Base-by-base conservation (phyloP, 75 land plant species). In the Pinus tabuliformis region DNA sequence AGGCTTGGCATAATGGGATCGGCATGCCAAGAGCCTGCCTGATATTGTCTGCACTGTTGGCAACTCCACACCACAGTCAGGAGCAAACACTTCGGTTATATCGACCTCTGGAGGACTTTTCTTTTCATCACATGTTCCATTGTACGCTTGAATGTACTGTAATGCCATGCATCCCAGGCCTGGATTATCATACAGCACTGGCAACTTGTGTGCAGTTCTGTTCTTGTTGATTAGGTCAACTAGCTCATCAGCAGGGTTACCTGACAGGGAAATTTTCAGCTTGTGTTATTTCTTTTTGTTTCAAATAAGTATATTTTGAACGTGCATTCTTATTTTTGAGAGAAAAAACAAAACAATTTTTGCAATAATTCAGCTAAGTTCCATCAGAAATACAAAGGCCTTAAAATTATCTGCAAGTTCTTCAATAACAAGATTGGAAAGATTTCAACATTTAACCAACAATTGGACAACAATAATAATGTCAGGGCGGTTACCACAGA, bases 91-190 rank as follows among this genome's bases (percentile, higher is more conserved):
- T 65, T 86, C 84, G 2, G 83, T 91, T 74, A 90, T 86, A 57
- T 87, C 86, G 33, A 80, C 85, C 49, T 78, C 82, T 7, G 83
- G 63, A 54, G 84, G 81, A 24, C 82, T 83, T 54, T 81, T 77
- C 70, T 80, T 80, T 15, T 13, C 57, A 20, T 74, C 78, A 80
- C 94, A 92, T 77, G 82, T 85, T 36, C 75, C 80, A 26, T 70
- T 79, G 83, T 87, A 87, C 28, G 66, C 17, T 14, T 79, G 57
- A 6, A 81, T 81, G 63, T 83, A 90, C 70, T 92, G 92, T 63
- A 92, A 79, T 24, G 94, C 92, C 83, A 92, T 87, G 85, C 94
- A 92, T 26, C 87, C 94, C 13, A 92, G 87, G 1, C 94, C 94
- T 30, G 90, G 85, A 72, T 79, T 90, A 81, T 84, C 58, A 18